These are phyloP conservation scores for Plasmodium billcollinsi DNA, from an alignment of 169 alveolate species.

Conservation along the genomic window DNA sequence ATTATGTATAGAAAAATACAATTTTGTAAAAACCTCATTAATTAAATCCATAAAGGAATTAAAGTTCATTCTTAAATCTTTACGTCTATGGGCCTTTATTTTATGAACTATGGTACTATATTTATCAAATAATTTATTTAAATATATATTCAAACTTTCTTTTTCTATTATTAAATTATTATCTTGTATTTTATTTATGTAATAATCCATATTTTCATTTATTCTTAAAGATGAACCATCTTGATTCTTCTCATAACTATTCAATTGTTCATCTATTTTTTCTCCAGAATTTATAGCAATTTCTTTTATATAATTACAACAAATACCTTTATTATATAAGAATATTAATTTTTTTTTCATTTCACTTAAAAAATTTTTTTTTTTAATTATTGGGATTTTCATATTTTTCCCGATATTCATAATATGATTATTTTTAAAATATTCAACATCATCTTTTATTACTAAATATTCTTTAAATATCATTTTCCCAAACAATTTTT, in stretches of 20 bases:
- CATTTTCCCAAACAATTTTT: constrained; percentile 46
- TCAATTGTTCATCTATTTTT: not conserved
- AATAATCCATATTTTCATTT: not conserved
- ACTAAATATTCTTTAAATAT: constrained; percentile 43
- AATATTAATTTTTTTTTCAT: constrained; percentile 41
- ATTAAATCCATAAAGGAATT: constrained; percentile 60
- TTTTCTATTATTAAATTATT: constrained; percentile 36
- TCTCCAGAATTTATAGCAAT: not conserved
- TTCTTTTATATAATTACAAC: constrained; percentile 57
- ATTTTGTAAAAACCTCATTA: constrained; percentile 56
- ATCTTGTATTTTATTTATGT: constrained; percentile 6
- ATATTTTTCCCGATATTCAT: constrained; percentile 34
- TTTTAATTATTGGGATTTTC: constrained; percentile 29
- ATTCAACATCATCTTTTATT: constrained; percentile 14
- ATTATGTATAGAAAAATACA: constrained; percentile 55
- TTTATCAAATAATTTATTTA: constrained; percentile 26
- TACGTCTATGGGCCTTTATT: constrained; percentile 35
- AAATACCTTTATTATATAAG: constrained; percentile 46
- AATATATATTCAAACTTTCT: constrained; percentile 33
- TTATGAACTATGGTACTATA: constrained; percentile 22
- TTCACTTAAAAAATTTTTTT: constrained; percentile 6
- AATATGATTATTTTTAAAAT: constrained; percentile 36
- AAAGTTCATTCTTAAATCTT: constrained; percentile 47
- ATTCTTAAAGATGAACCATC: not conserved
- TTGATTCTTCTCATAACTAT: not conserved